Percentiles rank a stretch among this genome's conserved stretches.
Conservation (phyloP, 2,329 filamentous ascomycete species). For the Sphaerulina populicola region DNA sequence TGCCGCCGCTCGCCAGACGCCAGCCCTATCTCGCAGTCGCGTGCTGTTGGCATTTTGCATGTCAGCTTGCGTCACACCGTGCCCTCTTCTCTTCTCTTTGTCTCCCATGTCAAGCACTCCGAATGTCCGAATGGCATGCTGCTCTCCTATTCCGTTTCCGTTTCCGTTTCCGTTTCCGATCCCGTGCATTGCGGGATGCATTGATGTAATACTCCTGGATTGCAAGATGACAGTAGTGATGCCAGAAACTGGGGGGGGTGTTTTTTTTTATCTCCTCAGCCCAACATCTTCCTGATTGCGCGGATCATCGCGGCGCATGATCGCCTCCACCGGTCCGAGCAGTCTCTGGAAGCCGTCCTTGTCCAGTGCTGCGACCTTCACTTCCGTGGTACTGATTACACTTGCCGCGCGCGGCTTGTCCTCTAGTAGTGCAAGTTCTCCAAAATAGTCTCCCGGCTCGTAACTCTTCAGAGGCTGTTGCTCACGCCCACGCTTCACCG, state of each 20-base stretch:
- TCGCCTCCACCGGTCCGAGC: conserved; percentile 84
- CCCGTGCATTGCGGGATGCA: not conserved
- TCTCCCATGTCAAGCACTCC: too few species aligned
- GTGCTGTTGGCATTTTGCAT: too few species aligned
- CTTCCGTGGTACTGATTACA: conserved; percentile 71
- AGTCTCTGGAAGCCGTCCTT: conserved; percentile 93
- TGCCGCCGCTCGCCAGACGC: too few species aligned
- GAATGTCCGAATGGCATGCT: too few species aligned
- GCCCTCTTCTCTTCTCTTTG: too few species aligned
- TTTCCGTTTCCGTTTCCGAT: too few species aligned
- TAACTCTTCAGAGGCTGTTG: conserved; percentile 69
- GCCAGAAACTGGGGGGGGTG: not conserved
- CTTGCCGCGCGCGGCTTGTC: conserved; percentile 89
- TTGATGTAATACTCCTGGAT: not conserved
- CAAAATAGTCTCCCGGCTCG: conserved; percentile 90
- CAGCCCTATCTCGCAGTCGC: too few species aligned
- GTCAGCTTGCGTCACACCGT: too few species aligned
- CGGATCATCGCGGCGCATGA: conserved; percentile 72
- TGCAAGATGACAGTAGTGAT: not conserved
- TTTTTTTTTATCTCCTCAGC: conserved; percentile 13
- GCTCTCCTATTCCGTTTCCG: too few species aligned
- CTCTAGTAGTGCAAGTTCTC: conserved; percentile 85
- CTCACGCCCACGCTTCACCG: conserved; percentile 66
- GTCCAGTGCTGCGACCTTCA: conserved; percentile 85
- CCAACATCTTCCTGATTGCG: conserved; percentile 34